Evolutionary conservation across 2,329 filamentous ascomycete species (phyloP).

Genomic region (Xylaria hypoxylon): DNA sequence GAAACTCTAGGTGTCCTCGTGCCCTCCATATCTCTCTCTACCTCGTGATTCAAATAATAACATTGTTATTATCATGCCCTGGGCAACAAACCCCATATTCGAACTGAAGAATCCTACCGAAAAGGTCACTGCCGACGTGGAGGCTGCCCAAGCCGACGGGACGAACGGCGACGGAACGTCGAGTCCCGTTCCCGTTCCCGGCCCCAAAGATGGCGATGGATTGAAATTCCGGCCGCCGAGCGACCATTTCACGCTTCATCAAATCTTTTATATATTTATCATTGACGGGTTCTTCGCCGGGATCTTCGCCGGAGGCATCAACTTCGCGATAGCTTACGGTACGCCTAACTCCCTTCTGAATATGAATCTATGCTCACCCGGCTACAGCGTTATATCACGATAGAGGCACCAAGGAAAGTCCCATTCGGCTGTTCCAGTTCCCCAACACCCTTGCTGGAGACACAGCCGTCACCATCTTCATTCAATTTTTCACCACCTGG

Average conservation of each 20-base stretch:
- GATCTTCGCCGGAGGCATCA: conserved; percentile 62
- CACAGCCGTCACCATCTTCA: conserved; percentile 62
- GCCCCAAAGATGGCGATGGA: conserved; percentile 16
- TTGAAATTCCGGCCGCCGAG: conserved; percentile 51
- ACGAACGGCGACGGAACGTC: conserved; percentile 16
- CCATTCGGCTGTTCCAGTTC: conserved; percentile 60
- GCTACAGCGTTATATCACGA: conserved; percentile 61
- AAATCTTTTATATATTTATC: conserved; percentile 62
- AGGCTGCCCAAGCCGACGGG: conserved; percentile 23
- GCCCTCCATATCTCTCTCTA: conserved; percentile 1
- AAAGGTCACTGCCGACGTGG: conserved; percentile 37
- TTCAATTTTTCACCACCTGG: conserved; percentile 65
- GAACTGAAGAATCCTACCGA: conserved; percentile 21
- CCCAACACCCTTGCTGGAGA: conserved; percentile 65
- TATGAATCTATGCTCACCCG: conserved; percentile 10
- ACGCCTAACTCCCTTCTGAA: conserved; percentile 30
- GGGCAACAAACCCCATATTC: conserved; percentile 46
- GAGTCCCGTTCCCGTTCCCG: conserved; percentile 18
- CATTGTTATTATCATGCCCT: conserved; percentile 43
- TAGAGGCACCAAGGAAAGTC: conserved; percentile 50
- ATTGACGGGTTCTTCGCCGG: conserved; percentile 61
- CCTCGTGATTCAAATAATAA: neutral
- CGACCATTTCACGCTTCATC: conserved; percentile 55
- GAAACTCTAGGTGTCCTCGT: neutral
- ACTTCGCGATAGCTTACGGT: conserved; percentile 66